Evolutionary conservation across 179 eudicot species (phyloP).

Genomic region (Camellia oleifera): DNA sequence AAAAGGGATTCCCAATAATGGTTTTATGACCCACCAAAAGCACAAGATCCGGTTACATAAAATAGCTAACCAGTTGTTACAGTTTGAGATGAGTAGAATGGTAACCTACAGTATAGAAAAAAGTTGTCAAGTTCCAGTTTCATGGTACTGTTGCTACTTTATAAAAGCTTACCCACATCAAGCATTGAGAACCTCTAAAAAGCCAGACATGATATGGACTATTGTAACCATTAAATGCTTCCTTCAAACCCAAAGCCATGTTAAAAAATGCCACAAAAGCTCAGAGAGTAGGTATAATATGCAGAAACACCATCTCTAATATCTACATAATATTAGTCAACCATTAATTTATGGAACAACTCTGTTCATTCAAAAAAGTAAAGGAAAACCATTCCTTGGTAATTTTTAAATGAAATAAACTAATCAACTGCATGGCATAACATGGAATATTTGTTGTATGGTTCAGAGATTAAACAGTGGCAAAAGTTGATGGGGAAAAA

Average conservation of each 20-base stretch:
- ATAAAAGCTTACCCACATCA: constrained; percentile 56
- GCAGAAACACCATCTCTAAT: constrained; percentile 37
- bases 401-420: not conserved
- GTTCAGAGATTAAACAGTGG: not conserved
- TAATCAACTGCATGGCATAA: not conserved
- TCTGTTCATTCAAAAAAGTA: constrained; percentile 1
- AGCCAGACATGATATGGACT: constrained; percentile 48
- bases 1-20: constrained; percentile 49
- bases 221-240: constrained; percentile 18
- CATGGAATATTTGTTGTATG: not conserved
- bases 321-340: constrained; percentile 25
- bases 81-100: constrained; percentile 40
- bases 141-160: not conserved
- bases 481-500: not conserved
- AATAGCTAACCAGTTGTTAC: constrained; percentile 36
- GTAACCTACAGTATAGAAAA: constrained; percentile 35
- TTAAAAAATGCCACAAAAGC: constrained; percentile 44
- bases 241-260: constrained; percentile 36
- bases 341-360: not conserved
- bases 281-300: constrained; percentile 40
- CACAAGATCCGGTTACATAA: constrained; percentile 48
- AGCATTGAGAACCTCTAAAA: constrained; percentile 45
- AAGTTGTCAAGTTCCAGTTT: not conserved
- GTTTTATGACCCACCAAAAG: constrained; percentile 69
- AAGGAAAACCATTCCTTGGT: not conserved